Conservation (phyloP, 345 rosid species). For the Acer saccharum region DNA sequence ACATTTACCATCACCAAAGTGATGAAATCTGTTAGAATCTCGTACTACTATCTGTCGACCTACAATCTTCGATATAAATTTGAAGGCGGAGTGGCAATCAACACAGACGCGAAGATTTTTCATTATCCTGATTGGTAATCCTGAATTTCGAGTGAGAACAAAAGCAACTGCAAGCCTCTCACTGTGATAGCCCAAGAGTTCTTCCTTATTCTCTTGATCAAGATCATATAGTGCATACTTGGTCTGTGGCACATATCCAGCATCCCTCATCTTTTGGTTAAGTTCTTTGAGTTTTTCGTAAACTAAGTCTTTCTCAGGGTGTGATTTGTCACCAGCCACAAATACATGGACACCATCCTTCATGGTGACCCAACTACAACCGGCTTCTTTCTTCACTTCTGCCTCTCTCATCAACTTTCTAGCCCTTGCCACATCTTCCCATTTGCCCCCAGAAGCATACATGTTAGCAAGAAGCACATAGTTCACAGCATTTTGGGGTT, state of each 20-base stretch:
- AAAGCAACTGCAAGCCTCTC: constrained; percentile 90
- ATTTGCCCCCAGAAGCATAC: constrained; percentile 81
- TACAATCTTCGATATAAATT: constrained; percentile 72
- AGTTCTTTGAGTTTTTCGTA: constrained; percentile 76
- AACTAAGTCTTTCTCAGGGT: constrained; percentile 62
- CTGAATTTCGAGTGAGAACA: constrained; percentile 60
- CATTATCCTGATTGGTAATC: constrained; percentile 83
- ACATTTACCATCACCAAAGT: constrained; percentile 73
- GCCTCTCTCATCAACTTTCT: constrained; percentile 77
- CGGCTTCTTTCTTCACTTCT: constrained; percentile 84
- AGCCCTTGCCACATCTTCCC: constrained; percentile 77
- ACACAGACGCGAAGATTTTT: constrained; percentile 89
- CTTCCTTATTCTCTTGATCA: constrained; percentile 85
- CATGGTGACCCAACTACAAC: constrained; percentile 96
- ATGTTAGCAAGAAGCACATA: constrained; percentile 89
- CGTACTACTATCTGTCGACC: constrained; percentile 63
- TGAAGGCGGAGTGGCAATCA: constrained; percentile 83
- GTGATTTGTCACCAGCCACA: constrained; percentile 77
- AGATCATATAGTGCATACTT: constrained; percentile 77
- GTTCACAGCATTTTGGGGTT: constrained; percentile 84
- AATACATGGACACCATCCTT: constrained; percentile 87
- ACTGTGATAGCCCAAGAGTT: constrained; percentile 78
- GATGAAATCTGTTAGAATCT: constrained; percentile 93
- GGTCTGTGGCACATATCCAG: constrained; percentile 78
- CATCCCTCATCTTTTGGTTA: constrained; percentile 68